Conservation (phyloP, 305 asterid species). For the Monarda citriodora region DNA sequence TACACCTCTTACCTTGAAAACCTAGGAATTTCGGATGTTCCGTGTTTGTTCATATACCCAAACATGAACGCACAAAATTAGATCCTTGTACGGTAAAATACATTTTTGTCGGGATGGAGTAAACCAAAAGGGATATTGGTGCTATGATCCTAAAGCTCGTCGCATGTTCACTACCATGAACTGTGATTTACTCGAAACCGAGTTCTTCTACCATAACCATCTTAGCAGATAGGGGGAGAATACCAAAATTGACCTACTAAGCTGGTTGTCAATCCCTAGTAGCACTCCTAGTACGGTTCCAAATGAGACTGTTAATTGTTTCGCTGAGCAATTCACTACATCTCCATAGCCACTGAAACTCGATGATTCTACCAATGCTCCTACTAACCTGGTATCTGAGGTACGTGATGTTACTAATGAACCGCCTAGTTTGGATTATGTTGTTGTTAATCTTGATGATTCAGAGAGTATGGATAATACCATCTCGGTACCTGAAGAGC, state of each 20-base stretch:
- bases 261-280: too few relatives aligned
- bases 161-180: slow-evolving; percentile 1
- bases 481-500: too few relatives aligned
- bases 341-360: too few relatives aligned
- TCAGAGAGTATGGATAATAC: too few relatives aligned
- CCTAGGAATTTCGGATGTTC: background rate
- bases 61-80: background rate
- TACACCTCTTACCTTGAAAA: background rate
- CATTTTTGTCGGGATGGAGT: background rate
- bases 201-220: background rate
- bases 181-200: slow-evolving; percentile 1
- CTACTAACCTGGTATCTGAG: too few relatives aligned
- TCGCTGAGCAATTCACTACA: too few relatives aligned
- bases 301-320: too few relatives aligned
- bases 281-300: background rate
- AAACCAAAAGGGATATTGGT: background rate
- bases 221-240: background rate
- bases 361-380: too few relatives aligned
- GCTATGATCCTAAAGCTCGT: background rate
- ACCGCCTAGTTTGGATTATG: too few relatives aligned
- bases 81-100: background rate
- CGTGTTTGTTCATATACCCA: background rate
- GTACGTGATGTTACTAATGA: too few relatives aligned
- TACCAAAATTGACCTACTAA: too few relatives aligned
- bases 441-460: too few relatives aligned